Conservation (phyloP, 2,329 filamentous ascomycete species). For the Apiospora rasikravindrae region DNA sequence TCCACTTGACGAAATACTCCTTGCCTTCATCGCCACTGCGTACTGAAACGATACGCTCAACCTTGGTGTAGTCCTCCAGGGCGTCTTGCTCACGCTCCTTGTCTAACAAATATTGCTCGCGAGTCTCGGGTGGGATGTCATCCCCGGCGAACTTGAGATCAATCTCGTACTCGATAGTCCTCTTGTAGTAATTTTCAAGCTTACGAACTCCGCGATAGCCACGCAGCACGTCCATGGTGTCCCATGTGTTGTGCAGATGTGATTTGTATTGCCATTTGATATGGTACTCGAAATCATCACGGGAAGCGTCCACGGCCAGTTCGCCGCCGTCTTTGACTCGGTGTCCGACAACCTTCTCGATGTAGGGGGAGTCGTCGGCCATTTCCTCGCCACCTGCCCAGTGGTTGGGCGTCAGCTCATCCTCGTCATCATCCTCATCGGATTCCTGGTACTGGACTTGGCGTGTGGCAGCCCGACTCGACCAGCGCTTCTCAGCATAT, state of each 20-base stretch:
- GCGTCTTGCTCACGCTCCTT: slow-evolving; percentile 89
- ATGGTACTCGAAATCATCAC: slow-evolving; percentile 85
- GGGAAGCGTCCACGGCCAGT: slow-evolving; percentile 59
- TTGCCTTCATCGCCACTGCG: slow-evolving; percentile 79
- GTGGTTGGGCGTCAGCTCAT: slow-evolving; percentile 71
- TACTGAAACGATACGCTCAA: slow-evolving; percentile 89
- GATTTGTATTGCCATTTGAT: slow-evolving; percentile 98
- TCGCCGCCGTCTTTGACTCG: slow-evolving; percentile 73
- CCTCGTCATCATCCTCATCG: slow-evolving; percentile 69
- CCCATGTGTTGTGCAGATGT: slow-evolving; percentile 96
- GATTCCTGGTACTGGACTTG: slow-evolving; percentile 69
- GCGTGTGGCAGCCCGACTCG: slow-evolving; percentile 82
- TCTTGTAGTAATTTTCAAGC: slow-evolving; percentile 93
- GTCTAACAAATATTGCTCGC: slow-evolving; percentile 94
- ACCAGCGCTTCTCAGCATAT: slow-evolving; percentile 87
- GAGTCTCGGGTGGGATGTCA: slow-evolving; percentile 80
- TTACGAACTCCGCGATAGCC: slow-evolving; percentile 85
- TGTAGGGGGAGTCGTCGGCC: slow-evolving; percentile 81
- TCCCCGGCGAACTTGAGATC: slow-evolving; percentile 75
- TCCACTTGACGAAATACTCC: slow-evolving; percentile 98
- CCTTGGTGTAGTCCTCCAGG: slow-evolving; percentile 86
- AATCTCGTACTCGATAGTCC: slow-evolving; percentile 79
- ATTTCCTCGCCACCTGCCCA: slow-evolving; percentile 69
- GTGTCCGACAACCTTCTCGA: slow-evolving; percentile 91
- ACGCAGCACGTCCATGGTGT: slow-evolving; percentile 75